Percentiles rank a stretch among this genome's conserved stretches.
Conservation (phyloP, 176 grass and related monocot species). For the Carex parvula region DNA sequence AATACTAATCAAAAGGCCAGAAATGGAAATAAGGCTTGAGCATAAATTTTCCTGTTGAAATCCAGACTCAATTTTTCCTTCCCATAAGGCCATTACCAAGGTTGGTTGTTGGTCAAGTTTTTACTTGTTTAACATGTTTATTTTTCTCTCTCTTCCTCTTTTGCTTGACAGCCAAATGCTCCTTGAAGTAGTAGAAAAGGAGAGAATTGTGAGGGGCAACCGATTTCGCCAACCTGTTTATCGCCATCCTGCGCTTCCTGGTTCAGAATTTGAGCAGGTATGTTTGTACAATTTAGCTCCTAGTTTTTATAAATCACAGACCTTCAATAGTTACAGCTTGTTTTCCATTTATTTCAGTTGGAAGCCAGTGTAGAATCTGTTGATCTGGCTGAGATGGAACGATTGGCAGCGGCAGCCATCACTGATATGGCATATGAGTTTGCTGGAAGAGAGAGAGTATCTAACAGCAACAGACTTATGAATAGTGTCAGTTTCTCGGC, state of each 20-base stretch:
- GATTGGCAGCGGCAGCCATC: conserved; percentile 64
- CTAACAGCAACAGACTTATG: conserved; percentile 39
- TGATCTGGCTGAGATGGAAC: conserved; percentile 81
- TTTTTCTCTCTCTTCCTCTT: not conserved
- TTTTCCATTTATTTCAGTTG: conserved; percentile 42
- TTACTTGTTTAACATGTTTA: not conserved
- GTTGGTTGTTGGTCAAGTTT: not conserved
- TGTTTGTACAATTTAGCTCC: conserved; percentile 29
- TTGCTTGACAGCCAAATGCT: conserved; percentile 66
- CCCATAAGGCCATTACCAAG: not conserved
- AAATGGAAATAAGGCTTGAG: not conserved
- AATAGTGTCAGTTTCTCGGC: conserved; percentile 48
- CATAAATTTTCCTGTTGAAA: not conserved
- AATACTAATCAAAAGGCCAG: not conserved
- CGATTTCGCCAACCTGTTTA: conserved; percentile 52
- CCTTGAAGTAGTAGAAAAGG: conserved; percentile 60
- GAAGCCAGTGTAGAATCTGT: conserved; percentile 56
- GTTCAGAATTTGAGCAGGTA: conserved; percentile 84
- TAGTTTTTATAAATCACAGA: not conserved
- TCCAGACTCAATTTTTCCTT: not conserved
- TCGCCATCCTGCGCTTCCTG: conserved; percentile 69
- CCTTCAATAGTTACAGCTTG: not conserved
- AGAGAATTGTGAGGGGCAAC: conserved; percentile 66
- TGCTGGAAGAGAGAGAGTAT: conserved; percentile 61
- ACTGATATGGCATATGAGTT: conserved; percentile 59